Percentiles rank a stretch among this genome's conserved stretches.
Evolutionary conservation across 306 rosid species (phyloP).

Genomic region (Cucumis hystrix): DNA sequence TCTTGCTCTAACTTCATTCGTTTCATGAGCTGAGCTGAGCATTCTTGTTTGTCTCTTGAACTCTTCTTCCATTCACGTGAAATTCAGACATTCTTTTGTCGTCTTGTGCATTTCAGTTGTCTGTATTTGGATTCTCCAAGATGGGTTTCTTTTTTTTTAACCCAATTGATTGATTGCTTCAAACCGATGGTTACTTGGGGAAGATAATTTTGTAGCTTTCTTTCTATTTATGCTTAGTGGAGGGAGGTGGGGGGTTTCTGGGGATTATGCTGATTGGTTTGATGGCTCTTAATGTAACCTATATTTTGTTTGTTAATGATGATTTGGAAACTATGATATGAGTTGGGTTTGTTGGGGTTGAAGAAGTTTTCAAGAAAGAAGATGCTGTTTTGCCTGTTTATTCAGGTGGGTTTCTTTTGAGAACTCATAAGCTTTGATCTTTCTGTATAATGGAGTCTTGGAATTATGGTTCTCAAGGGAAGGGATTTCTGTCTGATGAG

Average conservation of each 20-base stretch:
- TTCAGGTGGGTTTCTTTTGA: slow-evolving; percentile 25
- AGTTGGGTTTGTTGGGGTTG: slow-evolving; percentile 1
- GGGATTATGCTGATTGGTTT: not conserved
- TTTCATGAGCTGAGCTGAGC: not conserved
- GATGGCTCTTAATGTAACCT: not conserved
- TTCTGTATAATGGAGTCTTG: slow-evolving; percentile 63
- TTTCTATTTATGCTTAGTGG: not conserved
- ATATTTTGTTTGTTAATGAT: not conserved
- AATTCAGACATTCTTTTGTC: slow-evolving; percentile 12
- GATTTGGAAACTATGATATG: not conserved
- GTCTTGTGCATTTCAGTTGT: not conserved
- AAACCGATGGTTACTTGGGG: not conserved
- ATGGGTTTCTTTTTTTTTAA: slow-evolving; percentile 3
- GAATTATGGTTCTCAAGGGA: slow-evolving; percentile 56
- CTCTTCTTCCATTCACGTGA: slow-evolving; percentile 9
- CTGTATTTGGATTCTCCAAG: not conserved
- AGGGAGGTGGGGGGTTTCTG: not conserved
- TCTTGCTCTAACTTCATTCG: not conserved
- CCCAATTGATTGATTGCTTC: not conserved
- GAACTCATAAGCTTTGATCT: slow-evolving; percentile 6
- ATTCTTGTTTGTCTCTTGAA: slow-evolving; percentile 2
- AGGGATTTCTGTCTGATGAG: slow-evolving; percentile 40
- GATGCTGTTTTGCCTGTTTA: not conserved
- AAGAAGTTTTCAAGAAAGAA: not conserved
- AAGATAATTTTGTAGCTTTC: not conserved